Conservation (phyloP, 139 green algal species). For the Picochlorum sp. region DNA sequence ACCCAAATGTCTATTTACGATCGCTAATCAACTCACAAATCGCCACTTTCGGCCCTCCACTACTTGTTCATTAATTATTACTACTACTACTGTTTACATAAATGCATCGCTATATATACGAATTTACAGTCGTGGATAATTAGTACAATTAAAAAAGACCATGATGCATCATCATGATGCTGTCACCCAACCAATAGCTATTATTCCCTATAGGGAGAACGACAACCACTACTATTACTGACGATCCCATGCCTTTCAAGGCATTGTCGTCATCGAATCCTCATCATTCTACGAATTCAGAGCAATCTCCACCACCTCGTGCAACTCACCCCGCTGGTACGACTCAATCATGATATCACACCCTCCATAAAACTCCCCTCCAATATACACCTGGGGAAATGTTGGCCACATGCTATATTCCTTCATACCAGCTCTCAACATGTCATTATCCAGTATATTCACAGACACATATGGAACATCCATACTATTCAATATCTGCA, state of each 20-base stretch:
- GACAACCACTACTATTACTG: no score
- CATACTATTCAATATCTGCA: constrained; percentile 74
- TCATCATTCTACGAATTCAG: constrained; percentile 35
- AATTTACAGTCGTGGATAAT: no score
- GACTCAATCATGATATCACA: constrained; percentile 93
- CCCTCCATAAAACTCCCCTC: constrained; percentile 89
- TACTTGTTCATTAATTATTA: no score
- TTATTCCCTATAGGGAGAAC: no score
- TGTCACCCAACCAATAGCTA: no score
- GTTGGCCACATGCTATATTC: constrained; percentile 77
- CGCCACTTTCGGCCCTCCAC: no score
- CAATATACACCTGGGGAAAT: constrained; percentile 90
- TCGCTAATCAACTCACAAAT: no score
- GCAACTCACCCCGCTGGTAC: constrained; percentile 65
- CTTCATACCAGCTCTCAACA: constrained; percentile 78
- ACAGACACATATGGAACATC: constrained; percentile 71
- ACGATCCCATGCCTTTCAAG: not conserved
- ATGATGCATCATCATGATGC: no score
- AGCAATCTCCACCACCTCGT: constrained; percentile 60
- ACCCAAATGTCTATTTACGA: no score
- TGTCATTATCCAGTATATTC: constrained; percentile 91
- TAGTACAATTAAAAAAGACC: no score
- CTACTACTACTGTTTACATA: not conserved
- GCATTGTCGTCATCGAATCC: not conserved
- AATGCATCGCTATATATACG: no score